Evolutionary conservation across 1,284 basidiomycete species (phyloP).

Genomic region (Melanopsichium pennsylvanicum): DNA sequence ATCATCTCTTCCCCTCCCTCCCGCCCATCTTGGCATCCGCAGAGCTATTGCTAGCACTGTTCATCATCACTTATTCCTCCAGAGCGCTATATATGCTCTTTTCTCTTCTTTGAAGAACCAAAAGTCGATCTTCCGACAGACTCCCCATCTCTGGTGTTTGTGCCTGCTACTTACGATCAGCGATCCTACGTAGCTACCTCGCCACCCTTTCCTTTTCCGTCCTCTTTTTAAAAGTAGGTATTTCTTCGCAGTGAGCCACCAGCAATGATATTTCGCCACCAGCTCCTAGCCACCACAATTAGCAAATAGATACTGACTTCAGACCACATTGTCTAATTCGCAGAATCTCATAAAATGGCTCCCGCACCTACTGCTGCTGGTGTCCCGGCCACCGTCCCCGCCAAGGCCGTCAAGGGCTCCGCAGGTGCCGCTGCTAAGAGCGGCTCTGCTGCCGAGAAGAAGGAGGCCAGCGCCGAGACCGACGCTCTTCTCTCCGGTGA

Average conservation of each 20-base stretch:
- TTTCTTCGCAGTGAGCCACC: background rate
- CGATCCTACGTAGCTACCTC: slow-evolving; percentile 19
- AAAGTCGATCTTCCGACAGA: slow-evolving; percentile 33
- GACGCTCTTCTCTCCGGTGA: slow-evolving; percentile 65
- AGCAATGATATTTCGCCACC: no score
- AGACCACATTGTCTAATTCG: no score
- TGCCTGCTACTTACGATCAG: slow-evolving; percentile 19
- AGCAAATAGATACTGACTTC: no score
- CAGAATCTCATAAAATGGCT: slow-evolving; percentile 36
- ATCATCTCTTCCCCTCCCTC: slow-evolving; percentile 19
- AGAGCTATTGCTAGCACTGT: slow-evolving; percentile 47
- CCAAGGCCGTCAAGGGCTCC: slow-evolving; percentile 61
- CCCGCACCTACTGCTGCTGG: slow-evolving; percentile 55
- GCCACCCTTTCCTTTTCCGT: background rate
- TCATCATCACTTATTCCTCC: slow-evolving; percentile 2
- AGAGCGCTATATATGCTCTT: slow-evolving; percentile 24
- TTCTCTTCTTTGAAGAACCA: slow-evolving; percentile 22
- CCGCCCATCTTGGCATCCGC: slow-evolving; percentile 32
- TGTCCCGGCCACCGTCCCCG: slow-evolving; percentile 61
- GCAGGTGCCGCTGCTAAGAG: slow-evolving; percentile 64
- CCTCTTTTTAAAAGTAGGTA: background rate
- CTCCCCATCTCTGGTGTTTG: slow-evolving; percentile 19
- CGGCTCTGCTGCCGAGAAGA: slow-evolving; percentile 61
- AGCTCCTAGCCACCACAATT: no score
- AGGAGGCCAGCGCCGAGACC: slow-evolving; percentile 67